Conservation (phyloP, 805 yeast species). For the Nakazawaea wyomingensis region DNA sequence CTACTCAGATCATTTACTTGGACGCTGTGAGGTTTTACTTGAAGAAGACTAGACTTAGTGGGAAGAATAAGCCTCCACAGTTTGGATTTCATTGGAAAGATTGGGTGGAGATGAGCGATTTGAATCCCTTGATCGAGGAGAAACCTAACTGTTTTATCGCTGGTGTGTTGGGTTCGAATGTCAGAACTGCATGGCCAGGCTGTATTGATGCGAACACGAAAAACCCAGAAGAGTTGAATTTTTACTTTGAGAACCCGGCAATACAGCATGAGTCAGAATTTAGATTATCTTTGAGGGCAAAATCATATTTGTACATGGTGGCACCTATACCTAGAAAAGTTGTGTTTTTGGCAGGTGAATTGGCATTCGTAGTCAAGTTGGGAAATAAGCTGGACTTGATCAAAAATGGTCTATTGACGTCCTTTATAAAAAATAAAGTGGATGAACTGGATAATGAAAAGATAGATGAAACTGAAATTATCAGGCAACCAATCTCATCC, state of each 20-base stretch:
- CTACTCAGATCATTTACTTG: constrained; percentile 28
- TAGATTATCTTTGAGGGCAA: constrained; percentile 32
- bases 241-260: constrained; percentile 23
- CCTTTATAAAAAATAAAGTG: constrained; percentile 28
- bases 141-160: constrained; percentile 39
- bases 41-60: constrained; percentile 18
- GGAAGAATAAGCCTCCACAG: constrained; percentile 28
- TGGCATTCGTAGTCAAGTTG: constrained; percentile 32
- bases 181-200: constrained; percentile 36
- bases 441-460: constrained; percentile 3
- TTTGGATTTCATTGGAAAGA: constrained; percentile 51
- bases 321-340: constrained; percentile 41
- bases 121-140: constrained; percentile 32
- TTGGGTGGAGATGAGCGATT: constrained; percentile 43
- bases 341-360: constrained; percentile 36
- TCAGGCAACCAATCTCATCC: constrained; percentile 27
- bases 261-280: constrained; percentile 30
- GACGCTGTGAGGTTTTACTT: constrained; percentile 28
- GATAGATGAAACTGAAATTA: constrained; percentile 17
- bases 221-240: constrained; percentile 19
- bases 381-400: constrained; percentile 26
- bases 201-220: constrained; percentile 26
- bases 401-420: constrained; percentile 27
- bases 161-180: constrained; percentile 36
- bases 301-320: constrained; percentile 36